Percentiles rank a stretch among this genome's conserved stretches.
phyloP scores from a whole-genome alignment of 345 rosid genomes.

The Jatropha curcas region DNA sequence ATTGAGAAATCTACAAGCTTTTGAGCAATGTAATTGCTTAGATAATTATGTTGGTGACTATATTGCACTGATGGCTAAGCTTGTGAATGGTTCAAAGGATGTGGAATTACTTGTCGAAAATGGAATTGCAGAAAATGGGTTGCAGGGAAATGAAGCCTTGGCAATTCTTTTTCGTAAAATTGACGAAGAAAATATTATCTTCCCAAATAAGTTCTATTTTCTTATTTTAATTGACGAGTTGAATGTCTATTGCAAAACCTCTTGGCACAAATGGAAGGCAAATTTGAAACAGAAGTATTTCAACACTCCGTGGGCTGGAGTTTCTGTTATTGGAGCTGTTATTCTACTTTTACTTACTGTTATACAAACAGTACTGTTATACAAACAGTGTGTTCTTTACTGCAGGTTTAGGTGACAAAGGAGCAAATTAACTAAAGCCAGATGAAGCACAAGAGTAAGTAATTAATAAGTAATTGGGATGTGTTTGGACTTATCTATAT shows the following conservation, averaged over 20 bases:
- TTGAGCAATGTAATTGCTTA: neutral
- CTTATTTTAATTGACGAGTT: neutral
- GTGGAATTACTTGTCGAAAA: conserved; percentile 2
- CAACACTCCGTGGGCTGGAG: conserved; percentile 21
- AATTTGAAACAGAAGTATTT: conserved; percentile 16
- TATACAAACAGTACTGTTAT: neutral
- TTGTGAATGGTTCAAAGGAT: conserved; percentile 10
- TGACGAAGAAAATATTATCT: neutral
- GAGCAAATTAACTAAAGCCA: no score
- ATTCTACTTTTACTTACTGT: conserved; percentile 13
- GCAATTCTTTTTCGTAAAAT: neutral
- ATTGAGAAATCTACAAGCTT: conserved; percentile 16
- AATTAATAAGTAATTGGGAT: no score
- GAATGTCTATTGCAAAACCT: neutral
- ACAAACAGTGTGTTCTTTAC: no score
- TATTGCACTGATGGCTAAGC: neutral
- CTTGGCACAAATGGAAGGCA: conserved; percentile 24
- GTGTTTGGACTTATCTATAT: no score
- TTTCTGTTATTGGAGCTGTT: conserved; percentile 9
- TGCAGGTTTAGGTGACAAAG: no score
- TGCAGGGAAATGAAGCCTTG: neutral
- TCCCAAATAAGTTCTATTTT: neutral
- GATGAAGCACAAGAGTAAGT: no score
- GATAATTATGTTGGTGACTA: neutral
- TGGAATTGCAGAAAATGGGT: conserved; percentile 1